These are phyloP conservation scores for Crithidia mellificae DNA, from an alignment of 208 protist species.

Conservation along the genomic window DNA sequence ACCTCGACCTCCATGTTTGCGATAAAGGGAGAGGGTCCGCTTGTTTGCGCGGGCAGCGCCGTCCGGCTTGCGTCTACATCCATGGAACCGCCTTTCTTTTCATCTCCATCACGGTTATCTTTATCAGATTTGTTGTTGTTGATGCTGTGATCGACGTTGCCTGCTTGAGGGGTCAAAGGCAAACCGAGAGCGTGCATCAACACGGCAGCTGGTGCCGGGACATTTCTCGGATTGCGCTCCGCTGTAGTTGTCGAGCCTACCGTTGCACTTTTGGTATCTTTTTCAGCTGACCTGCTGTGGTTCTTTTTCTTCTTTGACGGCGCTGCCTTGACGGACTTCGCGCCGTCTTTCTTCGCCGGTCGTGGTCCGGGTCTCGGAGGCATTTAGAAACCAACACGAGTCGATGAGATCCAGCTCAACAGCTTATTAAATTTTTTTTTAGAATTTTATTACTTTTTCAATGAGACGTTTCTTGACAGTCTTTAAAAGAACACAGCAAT, in stretches of 20 bases:
- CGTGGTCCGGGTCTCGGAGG: background rate
- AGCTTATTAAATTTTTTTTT: background rate
- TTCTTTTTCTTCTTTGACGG: slow-evolving; percentile 3
- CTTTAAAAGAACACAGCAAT: too few relatives aligned
- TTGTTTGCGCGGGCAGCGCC: too few relatives aligned
- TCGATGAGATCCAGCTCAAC: too few relatives aligned
- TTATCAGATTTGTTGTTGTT: background rate
- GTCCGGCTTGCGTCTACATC: too few relatives aligned
- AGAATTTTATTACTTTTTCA: background rate
- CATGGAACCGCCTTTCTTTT: too few relatives aligned
- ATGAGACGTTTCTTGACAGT: too few relatives aligned
- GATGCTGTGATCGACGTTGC: background rate
- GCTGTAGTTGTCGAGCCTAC: background rate
- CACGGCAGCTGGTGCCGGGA: slow-evolving; percentile 35
- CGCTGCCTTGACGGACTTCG: background rate
- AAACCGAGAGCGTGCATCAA: slow-evolving; percentile 30
- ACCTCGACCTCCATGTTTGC: slow-evolving; percentile 60
- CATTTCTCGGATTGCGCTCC: background rate
- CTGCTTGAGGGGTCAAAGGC: background rate
- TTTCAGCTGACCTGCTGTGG: too few relatives aligned
- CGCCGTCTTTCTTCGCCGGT: background rate
- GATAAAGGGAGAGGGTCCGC: slow-evolving; percentile 1
- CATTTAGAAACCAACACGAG: too few relatives aligned
- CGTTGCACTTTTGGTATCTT: background rate
- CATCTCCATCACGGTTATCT: too few relatives aligned